Evolutionary conservation across 1,284 basidiomycete genomes (phyloP), one percentile per base, ranked within the genome.

Genomic region (Leccinum proliferum): DNA sequence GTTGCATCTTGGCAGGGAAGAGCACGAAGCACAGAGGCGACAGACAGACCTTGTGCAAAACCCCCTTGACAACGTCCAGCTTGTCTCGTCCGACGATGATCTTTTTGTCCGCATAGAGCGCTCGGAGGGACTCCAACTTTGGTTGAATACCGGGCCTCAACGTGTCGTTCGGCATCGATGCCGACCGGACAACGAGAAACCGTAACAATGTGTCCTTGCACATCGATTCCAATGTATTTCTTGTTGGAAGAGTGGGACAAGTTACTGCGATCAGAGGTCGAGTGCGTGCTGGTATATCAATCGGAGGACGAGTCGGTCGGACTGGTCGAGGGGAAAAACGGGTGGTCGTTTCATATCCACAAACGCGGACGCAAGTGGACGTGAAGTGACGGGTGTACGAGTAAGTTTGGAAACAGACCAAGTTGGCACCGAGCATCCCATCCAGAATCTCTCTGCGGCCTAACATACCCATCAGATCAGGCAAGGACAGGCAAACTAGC

Each of bases 41-140:
- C 15, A 25, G 60, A 87, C 89, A 34, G 58, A 87, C 89, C 85
- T 99, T 99, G 78, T 98, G 96, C 66, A 98, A 81, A 32, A 99
- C 94, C 61, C 96, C 96, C 79, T 98, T 98, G 68, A 98, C 96
- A 14, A 96, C 93, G 72, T 99, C 97, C 50, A 99, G 85, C 81
- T 99, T 99, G 77, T 99, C 96, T n/a, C 97, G 84, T 12, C 95
- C 96, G 35, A 99, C 92, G 64, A 99, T 95, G 72, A 99, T 98
- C 84, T 98, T 98, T 83, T 98, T 98, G 69, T 92, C 94, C 69
- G 93, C 88, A 77, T 99, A 99, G 56, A 98, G 78, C 41, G 88
- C 82, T 46, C 88, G 82, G 1, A 99, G 83, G 0, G 93, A 90
- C 63, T 93, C 88, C 41, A 96, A 82, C 77, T 98, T 98, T 29